phyloP scores from a whole-genome alignment of 2,329 filamentous ascomycete genomes.

The Cytospora leucostoma region DNA sequence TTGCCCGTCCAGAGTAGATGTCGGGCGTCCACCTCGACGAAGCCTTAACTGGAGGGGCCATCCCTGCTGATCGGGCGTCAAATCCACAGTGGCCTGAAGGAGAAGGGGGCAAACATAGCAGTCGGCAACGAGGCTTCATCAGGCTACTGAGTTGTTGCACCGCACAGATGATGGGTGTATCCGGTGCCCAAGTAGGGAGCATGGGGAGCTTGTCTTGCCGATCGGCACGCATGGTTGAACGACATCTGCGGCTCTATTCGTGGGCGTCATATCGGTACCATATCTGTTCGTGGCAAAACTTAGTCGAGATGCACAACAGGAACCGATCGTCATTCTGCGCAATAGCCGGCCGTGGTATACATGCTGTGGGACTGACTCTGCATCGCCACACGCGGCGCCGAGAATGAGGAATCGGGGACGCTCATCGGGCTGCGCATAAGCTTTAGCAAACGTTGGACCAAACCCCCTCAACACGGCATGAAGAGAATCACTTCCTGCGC shows the following conservation, averaged over 20 bases:
- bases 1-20: constrained; percentile 8
- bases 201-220: constrained; percentile 15
- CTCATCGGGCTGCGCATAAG: not conserved
- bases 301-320: not conserved
- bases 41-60: constrained; percentile 20
- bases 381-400: constrained; percentile 7
- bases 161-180: constrained; percentile 14
- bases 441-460: not conserved
- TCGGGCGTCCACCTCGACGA: constrained; percentile 14
- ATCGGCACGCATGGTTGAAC: constrained; percentile 18
- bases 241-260: constrained; percentile 17
- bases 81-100: constrained; percentile 2
- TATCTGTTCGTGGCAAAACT: constrained; percentile 16
- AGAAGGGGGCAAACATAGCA: not conserved
- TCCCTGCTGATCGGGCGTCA: constrained; percentile 28
- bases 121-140: constrained; percentile 14
- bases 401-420: constrained; percentile 1
- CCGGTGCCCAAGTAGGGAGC: not conserved
- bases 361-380: not conserved
- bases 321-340: not conserved
- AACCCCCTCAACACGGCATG: not conserved
- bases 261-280: constrained; percentile 1
- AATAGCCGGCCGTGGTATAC: constrained; percentile 1
- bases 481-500: not conserved
- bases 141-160: constrained; percentile 23